These are phyloP conservation scores for Cercospora zeae-maydis DNA, from an alignment of 2,329 filamentous ascomycete species.

Conservation along the genomic window DNA sequence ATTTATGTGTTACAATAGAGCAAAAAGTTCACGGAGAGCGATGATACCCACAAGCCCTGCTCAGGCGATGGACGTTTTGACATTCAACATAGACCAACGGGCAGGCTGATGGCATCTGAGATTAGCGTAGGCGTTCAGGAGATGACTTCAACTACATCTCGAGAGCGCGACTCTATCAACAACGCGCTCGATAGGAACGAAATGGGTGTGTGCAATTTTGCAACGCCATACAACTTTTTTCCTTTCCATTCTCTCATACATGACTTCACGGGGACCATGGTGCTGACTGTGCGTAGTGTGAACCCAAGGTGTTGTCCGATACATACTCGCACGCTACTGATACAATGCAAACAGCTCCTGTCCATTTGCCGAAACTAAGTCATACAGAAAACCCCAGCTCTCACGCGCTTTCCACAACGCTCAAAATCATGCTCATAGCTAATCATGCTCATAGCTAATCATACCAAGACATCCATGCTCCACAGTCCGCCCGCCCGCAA, in stretches of 20 bases:
- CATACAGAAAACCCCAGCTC: not conserved
- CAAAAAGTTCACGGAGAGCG: constrained; percentile 25
- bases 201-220: constrained; percentile 13
- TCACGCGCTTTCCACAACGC: not conserved
- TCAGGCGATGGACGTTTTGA: constrained; percentile 25
- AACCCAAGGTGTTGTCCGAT: not conserved
- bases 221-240: not conserved
- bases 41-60: constrained; percentile 30
- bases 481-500: not conserved
- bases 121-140: constrained; percentile 31
- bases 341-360: not conserved
- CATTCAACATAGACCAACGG: constrained; percentile 30
- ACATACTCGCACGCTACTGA: not conserved
- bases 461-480: not conserved
- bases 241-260: not conserved
- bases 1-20: constrained; percentile 16
- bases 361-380: not conserved
- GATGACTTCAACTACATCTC: constrained; percentile 31
- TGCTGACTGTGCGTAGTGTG: not conserved
- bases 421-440: not conserved
- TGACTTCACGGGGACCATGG: not conserved
- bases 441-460: not conserved
- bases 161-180: constrained; percentile 20
- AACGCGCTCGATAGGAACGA: constrained; percentile 26
- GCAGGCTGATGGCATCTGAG: constrained; percentile 24